Evolutionary conservation across 805 yeast species (phyloP).

Genomic region (Scheffersomyces coipomensis): DNA sequence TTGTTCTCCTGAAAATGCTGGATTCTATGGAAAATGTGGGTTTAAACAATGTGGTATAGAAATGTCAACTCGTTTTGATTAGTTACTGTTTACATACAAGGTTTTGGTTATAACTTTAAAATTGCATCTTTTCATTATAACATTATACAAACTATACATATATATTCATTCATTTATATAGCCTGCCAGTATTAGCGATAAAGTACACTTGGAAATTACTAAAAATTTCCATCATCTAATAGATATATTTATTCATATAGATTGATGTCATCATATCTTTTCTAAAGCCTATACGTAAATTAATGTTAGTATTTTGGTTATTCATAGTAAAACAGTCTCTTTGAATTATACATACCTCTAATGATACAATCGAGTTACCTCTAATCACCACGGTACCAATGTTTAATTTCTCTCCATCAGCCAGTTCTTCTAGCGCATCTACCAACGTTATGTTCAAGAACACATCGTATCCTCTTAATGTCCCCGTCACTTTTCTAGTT

Average conservation of each 20-base stretch:
- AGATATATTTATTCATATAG: background rate
- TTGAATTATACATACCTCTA: slow-evolving; percentile 51
- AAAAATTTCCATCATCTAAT: too few species aligned
- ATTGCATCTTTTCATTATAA: background rate
- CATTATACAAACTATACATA: too few species aligned
- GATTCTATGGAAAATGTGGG: slow-evolving; percentile 89
- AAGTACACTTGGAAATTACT: too few species aligned
- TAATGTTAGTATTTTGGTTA: slow-evolving; percentile 21
- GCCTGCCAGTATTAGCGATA: too few species aligned
- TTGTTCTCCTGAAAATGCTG: slow-evolving; percentile 79
- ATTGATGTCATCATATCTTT: slow-evolving; percentile 17
- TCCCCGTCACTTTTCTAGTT: slow-evolving; percentile 73
- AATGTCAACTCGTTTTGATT: slow-evolving; percentile 38
- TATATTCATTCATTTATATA: too few species aligned
- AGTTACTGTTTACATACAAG: slow-evolving; percentile 1
- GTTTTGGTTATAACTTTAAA: background rate
- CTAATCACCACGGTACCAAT: slow-evolving; percentile 71
- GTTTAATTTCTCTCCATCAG: slow-evolving; percentile 48
- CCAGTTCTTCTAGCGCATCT: slow-evolving; percentile 63
- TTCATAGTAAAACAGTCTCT: slow-evolving; percentile 1
- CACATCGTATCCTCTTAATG: slow-evolving; percentile 82
- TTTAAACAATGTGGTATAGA: slow-evolving; percentile 63
- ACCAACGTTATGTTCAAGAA: slow-evolving; percentile 71
- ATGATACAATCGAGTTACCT: slow-evolving; percentile 74
- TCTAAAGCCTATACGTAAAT: slow-evolving; percentile 27